These are phyloP conservation scores for Monilinia fructicola DNA, from an alignment of 2,329 filamentous ascomycete species.

Conservation along the genomic window DNA sequence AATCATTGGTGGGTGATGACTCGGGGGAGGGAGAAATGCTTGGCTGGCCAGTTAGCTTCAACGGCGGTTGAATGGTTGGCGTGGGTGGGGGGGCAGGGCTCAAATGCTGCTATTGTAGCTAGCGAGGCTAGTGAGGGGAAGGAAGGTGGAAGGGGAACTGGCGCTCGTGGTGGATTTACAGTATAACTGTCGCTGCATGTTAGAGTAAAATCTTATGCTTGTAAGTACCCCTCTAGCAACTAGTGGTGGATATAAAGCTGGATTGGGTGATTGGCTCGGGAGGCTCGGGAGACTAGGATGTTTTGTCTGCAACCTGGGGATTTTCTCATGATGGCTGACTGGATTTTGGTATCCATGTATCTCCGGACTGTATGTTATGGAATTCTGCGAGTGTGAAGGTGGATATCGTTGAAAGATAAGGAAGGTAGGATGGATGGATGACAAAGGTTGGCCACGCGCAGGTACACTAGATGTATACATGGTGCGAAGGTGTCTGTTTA, in stretches of 20 bases:
- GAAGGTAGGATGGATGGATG: not conserved
- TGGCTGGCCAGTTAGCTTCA: too few species aligned
- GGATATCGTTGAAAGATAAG: not conserved
- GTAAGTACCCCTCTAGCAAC: not conserved
- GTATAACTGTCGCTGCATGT: too few species aligned
- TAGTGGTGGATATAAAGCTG: not conserved
- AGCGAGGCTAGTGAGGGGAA: not conserved
- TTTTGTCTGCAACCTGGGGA: not conserved
- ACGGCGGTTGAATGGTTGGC: too few species aligned
- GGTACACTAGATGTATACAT: not conserved
- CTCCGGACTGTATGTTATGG: not conserved
- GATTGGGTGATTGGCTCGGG: not conserved
- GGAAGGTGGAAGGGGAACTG: slow-evolving; percentile 7
- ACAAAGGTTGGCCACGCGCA: not conserved
- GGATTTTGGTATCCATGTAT: not conserved
- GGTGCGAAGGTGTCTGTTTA: not conserved
- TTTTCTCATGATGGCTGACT: not conserved
- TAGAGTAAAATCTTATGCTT: too few species aligned
- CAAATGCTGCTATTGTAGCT: slow-evolving; percentile 3
- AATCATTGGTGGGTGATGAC: too few species aligned
- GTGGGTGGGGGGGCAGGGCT: not conserved
- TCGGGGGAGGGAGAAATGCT: too few species aligned
- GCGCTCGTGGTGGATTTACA: too few species aligned
- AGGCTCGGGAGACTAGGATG: not conserved
- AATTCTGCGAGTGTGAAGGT: not conserved